These are phyloP conservation scores for Sclerotinia sclerotiorum DNA, from an alignment of 2,329 filamentous ascomycete species.

Conservation along the genomic window DNA sequence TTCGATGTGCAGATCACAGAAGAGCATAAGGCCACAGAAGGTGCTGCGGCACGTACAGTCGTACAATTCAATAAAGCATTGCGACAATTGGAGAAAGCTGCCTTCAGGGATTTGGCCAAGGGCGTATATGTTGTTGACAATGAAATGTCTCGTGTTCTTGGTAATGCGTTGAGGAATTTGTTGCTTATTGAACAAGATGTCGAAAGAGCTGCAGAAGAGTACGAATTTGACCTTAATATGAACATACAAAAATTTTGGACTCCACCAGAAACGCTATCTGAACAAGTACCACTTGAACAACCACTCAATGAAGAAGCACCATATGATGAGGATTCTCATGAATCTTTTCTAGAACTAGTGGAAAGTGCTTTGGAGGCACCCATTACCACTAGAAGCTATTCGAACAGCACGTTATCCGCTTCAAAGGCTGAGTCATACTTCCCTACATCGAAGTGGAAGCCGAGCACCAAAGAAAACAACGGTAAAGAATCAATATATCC, in stretches of 20 bases:
- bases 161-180: background rate
- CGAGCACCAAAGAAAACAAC: background rate
- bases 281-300: background rate
- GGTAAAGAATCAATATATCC: background rate
- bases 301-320: background rate
- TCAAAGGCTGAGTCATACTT: background rate
- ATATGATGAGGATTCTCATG: background rate
- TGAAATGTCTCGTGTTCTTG: background rate
- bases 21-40: background rate
- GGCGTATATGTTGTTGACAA: constrained; percentile 5
- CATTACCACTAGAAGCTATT: background rate
- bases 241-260: background rate
- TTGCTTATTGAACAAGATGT: background rate
- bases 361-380: background rate
- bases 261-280: background rate
- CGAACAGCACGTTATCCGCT: background rate
- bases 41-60: background rate
- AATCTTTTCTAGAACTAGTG: background rate
- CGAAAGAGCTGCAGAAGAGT: background rate
- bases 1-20: background rate
- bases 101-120: background rate
- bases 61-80: constrained; percentile 9
- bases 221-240: background rate
- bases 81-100: background rate
- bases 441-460: too few relatives aligned